These are phyloP conservation scores for Plectranthus barbatus DNA, from an alignment of 257 asterid genomes.

Conservation along the genomic window DNA sequence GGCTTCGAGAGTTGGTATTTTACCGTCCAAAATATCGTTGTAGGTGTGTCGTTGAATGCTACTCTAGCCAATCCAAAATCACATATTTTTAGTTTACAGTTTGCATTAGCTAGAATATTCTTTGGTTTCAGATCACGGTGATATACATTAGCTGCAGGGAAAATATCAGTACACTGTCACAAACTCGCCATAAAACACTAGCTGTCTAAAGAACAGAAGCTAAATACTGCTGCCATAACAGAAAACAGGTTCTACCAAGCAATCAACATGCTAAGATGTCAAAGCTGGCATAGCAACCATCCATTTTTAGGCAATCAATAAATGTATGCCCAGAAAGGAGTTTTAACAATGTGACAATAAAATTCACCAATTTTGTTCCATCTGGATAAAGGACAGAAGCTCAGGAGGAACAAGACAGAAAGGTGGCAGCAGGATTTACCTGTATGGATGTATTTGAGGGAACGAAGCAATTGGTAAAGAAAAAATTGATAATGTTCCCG, in stretches of 20 bases:
- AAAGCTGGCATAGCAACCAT: not conserved
- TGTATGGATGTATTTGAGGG: slow-evolving; percentile 82
- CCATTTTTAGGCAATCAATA: not conserved
- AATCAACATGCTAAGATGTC: not conserved
- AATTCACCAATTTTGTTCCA: not conserved
- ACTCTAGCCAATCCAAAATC: slow-evolving; percentile 97
- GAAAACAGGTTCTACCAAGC: too few relatives aligned
- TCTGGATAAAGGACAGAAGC: not conserved
- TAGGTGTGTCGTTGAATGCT: slow-evolving; percentile 83
- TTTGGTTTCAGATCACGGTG: slow-evolving; percentile 90
- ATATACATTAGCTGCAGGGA: slow-evolving; percentile 78
- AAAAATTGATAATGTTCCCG: slow-evolving; percentile 81
- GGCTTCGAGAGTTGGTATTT: not conserved
- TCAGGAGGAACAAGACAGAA: not conserved
- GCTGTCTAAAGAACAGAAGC: not conserved
- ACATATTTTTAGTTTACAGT: slow-evolving; percentile 89
- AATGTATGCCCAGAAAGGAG: not conserved
- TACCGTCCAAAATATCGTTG: slow-evolving; percentile 96
- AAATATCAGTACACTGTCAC: slow-evolving; percentile 8
- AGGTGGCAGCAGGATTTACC: slow-evolving; percentile 24
- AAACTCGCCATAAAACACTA: slow-evolving; percentile 9
- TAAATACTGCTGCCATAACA: too few relatives aligned
- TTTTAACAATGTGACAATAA: not conserved
- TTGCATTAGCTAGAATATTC: slow-evolving; percentile 89
- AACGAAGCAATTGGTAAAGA: slow-evolving; percentile 85